Base-by-base conservation (phyloP, 1,284 basidiomycete species). In the Tausonia pullulans region DNA sequence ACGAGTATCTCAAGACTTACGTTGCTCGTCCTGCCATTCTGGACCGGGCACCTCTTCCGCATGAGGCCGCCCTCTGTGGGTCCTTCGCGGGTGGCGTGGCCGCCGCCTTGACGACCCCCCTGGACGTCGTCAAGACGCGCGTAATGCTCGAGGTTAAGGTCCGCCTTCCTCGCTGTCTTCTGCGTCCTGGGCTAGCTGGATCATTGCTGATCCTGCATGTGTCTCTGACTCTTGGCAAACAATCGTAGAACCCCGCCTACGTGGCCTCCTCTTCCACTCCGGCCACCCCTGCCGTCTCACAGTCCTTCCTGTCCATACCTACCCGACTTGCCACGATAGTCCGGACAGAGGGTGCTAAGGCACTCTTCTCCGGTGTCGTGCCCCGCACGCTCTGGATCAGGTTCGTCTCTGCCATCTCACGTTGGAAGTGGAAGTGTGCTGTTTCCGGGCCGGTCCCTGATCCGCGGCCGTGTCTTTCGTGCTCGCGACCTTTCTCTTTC, bases 321-420 rank as follows among this genome's bases (percentile, higher is more conserved):
- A 74, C 74, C 2, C 82, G 88, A 50, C 76, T 89, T 46, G 72
- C 75, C 63, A 77, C 80, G 10, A 94, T 98, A 65, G 87, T 88
- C 69, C 70, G 74, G 3, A 77, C 78, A 1, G 94, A 96, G 75
- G 96, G 95, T 1, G 63, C 79, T 1, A 78, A 75, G 49, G 89
- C 88, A 0, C 80, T 98, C 2, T 98, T 96, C 73, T 78, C 87
- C 4, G 96, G 96, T 5, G 84, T 90, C 56, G 82, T 95, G 8
- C 96, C 95, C 16, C 82, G 96, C 69, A 96, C 92, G 51, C 76
- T 96, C 62, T 97, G 94, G 87, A 98, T 99, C 72, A 92, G 91
- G 2, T 84, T 91, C 1, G 27, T 27, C 27, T 27, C 27, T 27
- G 27, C 27, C 27, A 27, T 27, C 27, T 27, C 27, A 27, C 27